Percentiles rank a stretch among this genome's conserved stretches.
phyloP scores from a whole-genome alignment of 2,329 filamentous ascomycete genomes.

The Colletotrichum aenigma region DNA sequence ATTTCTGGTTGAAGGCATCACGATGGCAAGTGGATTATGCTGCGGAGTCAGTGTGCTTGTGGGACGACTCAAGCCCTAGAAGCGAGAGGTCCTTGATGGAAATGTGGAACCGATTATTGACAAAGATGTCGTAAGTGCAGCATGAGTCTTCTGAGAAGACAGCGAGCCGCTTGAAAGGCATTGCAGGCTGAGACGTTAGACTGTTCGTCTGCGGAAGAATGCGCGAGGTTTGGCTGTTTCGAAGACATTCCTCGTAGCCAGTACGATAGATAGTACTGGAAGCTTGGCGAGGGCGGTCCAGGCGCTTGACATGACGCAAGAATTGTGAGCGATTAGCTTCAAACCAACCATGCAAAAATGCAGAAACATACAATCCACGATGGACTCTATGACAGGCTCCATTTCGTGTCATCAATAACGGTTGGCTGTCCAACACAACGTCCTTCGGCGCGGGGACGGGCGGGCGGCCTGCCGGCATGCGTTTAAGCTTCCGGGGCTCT shows the following conservation, averaged over 20 bases:
- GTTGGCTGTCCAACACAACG: background rate
- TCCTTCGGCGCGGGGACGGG: background rate
- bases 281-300: too few relatives aligned
- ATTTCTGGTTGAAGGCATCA: background rate
- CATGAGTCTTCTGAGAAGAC: background rate
- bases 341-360: too few relatives aligned
- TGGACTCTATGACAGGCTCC: fast-evolving
- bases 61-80: background rate
- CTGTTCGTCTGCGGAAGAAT: background rate
- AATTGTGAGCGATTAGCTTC: too few relatives aligned
- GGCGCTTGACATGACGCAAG: background rate
- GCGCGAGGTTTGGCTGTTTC: background rate
- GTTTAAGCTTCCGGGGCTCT: background rate
- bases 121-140: background rate
- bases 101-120: background rate
- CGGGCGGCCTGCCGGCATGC: background rate
- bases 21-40: background rate
- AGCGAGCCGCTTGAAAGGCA: background rate
- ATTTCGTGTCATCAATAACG: fast-evolving
- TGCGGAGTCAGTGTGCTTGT: background rate
- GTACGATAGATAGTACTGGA: too few relatives aligned
- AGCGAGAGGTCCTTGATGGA: background rate
- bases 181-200: too few relatives aligned
- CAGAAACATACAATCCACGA: too few relatives aligned
- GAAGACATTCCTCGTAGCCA: background rate